Conservation (phyloP, 139 green algal genomes). For the Volvox reticuliferus region DNA sequence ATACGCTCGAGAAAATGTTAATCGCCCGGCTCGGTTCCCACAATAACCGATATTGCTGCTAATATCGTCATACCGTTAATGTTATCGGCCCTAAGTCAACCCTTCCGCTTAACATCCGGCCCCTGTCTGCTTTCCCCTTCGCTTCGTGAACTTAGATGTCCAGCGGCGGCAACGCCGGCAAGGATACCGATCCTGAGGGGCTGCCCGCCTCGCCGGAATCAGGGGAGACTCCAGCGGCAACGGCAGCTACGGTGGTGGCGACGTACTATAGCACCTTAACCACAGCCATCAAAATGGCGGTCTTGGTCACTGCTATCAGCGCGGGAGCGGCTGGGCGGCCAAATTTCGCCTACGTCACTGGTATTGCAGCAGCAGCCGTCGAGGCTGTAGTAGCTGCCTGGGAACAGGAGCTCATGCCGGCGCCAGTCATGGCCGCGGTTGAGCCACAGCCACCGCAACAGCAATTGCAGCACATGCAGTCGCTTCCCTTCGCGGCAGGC, state of each 20-base stretch:
- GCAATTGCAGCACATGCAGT: too few relatives aligned
- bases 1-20: too few relatives aligned
- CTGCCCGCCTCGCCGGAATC: not conserved
- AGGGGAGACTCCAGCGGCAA: not conserved
- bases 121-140: too few relatives aligned
- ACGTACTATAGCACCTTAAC: not conserved
- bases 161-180: not conserved
- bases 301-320: not conserved
- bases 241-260: not conserved
- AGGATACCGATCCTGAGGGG: not conserved
- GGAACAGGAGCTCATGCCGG: not conserved
- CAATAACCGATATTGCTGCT: too few relatives aligned
- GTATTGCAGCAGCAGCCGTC: constrained; percentile 1
- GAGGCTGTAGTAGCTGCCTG: not conserved
- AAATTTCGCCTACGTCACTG: not conserved
- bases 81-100: too few relatives aligned
- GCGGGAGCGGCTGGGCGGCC: not conserved
- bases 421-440: not conserved
- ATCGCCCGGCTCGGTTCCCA: too few relatives aligned
- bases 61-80: too few relatives aligned
- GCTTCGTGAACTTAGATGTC: not conserved
- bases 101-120: too few relatives aligned
- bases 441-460: too few relatives aligned
- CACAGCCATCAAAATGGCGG: not conserved
- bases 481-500: not conserved